A percentile compares a stretch with the other conserved stretches of the same genome.
These are phyloP conservation scores for Adansonia digitata DNA, from an alignment of 345 rosid species.

Conservation along the genomic window DNA sequence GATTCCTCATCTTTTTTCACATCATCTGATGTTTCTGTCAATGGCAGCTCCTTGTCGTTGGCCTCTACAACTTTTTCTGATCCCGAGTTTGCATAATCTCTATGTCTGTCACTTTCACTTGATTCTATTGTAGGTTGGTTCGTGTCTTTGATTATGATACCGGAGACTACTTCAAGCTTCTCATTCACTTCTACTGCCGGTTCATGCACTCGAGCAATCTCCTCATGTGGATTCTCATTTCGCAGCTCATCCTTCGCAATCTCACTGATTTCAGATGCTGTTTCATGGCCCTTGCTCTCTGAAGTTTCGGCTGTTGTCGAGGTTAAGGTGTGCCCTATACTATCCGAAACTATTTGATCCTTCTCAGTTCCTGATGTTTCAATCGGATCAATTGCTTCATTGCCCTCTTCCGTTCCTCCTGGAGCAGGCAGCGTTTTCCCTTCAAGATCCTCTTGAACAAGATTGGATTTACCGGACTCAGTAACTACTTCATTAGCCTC, in stretches of 20 bases:
- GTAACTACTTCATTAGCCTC: conserved; percentile 7
- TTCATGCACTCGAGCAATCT: background rate
- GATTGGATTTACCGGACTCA: background rate
- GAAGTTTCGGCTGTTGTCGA: conserved; percentile 12
- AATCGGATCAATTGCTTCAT: conserved; percentile 4
- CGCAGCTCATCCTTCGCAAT: background rate
- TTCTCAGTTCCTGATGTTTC: conserved; percentile 12
- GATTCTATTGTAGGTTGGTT: background rate
- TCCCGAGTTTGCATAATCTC: background rate
- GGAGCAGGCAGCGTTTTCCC: conserved; percentile 4
- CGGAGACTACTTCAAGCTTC: background rate
- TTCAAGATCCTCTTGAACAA: conserved; percentile 5
- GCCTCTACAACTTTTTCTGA: background rate
- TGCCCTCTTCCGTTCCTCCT: background rate
- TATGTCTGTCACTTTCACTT: background rate
- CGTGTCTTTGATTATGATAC: background rate
- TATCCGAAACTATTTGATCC: background rate
- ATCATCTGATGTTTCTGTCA: background rate
- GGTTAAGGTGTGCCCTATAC: background rate
- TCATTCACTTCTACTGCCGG: background rate
- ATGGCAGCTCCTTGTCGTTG: background rate
- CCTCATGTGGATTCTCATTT: background rate
- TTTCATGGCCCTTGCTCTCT: conserved; percentile 13
- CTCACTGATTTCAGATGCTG: conserved; percentile 6
- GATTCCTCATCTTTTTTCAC: background rate